Percentiles rank a stretch among this genome's conserved stretches.
Conservation (phyloP, 148 eudicot genomes). For the Rhododendron williamsianum region DNA sequence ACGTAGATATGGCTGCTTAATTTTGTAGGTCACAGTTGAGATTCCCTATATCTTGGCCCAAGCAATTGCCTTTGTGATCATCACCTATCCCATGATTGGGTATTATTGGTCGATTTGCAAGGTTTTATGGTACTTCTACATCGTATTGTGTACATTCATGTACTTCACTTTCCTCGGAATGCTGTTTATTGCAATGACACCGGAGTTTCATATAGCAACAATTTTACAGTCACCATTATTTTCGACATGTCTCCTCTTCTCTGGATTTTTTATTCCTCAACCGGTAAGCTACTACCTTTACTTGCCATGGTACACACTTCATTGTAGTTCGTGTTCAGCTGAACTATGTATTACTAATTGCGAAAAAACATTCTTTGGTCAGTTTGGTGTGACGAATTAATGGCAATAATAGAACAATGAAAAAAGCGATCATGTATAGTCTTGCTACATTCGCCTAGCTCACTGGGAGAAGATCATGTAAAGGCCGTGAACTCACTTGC, state of each 20-base stretch:
- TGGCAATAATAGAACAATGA: not conserved
- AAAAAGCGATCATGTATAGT: not conserved
- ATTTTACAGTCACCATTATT: constrained; percentile 41
- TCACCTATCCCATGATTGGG: constrained; percentile 82
- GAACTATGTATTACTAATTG: constrained; percentile 4
- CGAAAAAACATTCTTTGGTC: not conserved
- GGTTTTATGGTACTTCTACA: constrained; percentile 6
- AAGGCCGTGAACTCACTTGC: too few relatives aligned
- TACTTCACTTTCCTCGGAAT: constrained; percentile 65
- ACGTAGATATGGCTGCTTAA: not conserved
- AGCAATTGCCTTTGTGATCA: constrained; percentile 38
- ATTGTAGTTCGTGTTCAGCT: not conserved
- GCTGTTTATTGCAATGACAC: constrained; percentile 62
- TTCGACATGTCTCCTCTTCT: constrained; percentile 41
- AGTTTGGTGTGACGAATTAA: not conserved
- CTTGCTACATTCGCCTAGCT: not conserved
- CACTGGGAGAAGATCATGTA: too few relatives aligned
- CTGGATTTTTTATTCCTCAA: constrained; percentile 59
- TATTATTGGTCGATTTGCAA: constrained; percentile 43
- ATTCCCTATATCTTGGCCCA: constrained; percentile 55
- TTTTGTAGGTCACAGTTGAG: constrained; percentile 55
- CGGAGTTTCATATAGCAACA: constrained; percentile 46
- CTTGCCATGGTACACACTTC: not conserved
- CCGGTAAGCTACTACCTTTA: constrained; percentile 46
- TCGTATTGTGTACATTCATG: constrained; percentile 53